These are phyloP conservation scores for Proliferodiscus dingleyae DNA, from an alignment of 2,329 filamentous ascomycete genomes.

Conservation along the genomic window DNA sequence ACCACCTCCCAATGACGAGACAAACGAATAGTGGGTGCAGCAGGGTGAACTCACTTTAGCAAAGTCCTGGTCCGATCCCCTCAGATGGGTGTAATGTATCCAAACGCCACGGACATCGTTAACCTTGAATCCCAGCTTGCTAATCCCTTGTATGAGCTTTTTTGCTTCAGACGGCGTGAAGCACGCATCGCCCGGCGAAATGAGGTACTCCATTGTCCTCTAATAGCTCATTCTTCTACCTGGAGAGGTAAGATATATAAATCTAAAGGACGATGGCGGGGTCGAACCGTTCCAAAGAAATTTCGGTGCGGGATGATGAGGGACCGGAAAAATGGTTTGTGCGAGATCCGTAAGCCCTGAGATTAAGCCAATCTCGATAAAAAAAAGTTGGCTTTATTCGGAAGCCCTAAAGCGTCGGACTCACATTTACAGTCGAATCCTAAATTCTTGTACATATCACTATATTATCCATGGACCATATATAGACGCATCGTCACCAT, in stretches of 20 bases:
- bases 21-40: not conserved
- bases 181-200: constrained; percentile 26
- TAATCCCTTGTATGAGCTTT: constrained; percentile 24
- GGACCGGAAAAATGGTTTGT: not conserved
- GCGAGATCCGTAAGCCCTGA: constrained; percentile 4
- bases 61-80: constrained; percentile 10
- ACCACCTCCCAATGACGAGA: not conserved
- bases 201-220: constrained; percentile 7
- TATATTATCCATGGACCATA: constrained; percentile 1
- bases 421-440: not conserved
- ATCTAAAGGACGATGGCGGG: constrained; percentile 1
- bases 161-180: constrained; percentile 27
- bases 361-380: not conserved
- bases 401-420: too few species aligned
- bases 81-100: constrained; percentile 29
- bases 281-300: not conserved
- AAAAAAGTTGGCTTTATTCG: not conserved
- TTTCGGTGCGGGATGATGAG: not conserved
- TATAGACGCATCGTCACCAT: not conserved
- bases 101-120: constrained; percentile 25
- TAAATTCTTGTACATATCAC: constrained; percentile 9
- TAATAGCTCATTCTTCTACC: not conserved
- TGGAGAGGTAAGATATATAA: not conserved
- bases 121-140: constrained; percentile 18
- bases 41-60: constrained; percentile 2